Conservation (phyloP, 441 rosid species). For the Mallotus repandus region DNA sequence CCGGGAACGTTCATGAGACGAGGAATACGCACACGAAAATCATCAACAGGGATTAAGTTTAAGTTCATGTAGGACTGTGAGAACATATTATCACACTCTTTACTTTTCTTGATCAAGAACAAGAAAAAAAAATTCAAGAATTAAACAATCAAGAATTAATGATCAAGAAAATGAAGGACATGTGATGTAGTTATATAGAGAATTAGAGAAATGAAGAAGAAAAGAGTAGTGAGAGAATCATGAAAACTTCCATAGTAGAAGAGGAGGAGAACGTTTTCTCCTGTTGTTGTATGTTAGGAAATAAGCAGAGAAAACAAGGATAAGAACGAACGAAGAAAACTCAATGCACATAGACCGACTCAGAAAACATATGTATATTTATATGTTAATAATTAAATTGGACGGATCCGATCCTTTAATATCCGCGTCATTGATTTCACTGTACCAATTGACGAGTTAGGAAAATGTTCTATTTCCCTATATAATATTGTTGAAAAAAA, state of each 20-base stretch:
- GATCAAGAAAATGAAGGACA: background rate
- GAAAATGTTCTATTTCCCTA: no score
- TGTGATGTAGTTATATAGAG: background rate
- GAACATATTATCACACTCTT: slow-evolving; percentile 27
- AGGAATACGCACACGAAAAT: slow-evolving; percentile 57
- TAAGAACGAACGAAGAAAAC: slow-evolving; percentile 55
- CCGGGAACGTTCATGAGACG: slow-evolving; percentile 49
- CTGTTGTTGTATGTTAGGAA: background rate
- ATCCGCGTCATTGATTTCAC: no score
- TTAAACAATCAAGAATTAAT: background rate
- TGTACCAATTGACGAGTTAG: no score
- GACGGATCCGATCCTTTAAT: no score
- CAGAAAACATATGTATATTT: background rate
- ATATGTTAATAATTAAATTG: no score
- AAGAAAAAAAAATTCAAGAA: background rate
- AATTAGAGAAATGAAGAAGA: background rate
- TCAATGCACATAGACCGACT: slow-evolving; percentile 7
- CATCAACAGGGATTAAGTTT: slow-evolving; percentile 57
- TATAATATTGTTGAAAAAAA: no score
- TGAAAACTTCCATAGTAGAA: slow-evolving; percentile 27
- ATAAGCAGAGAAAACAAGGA: slow-evolving; percentile 25
- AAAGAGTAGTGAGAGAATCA: background rate
- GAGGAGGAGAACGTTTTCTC: slow-evolving; percentile 25
- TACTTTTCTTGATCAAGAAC: background rate
- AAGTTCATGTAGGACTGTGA: slow-evolving; percentile 51